Conservation (phyloP, 2,329 filamentous ascomycete species). For the Helotiales sp. region DNA sequence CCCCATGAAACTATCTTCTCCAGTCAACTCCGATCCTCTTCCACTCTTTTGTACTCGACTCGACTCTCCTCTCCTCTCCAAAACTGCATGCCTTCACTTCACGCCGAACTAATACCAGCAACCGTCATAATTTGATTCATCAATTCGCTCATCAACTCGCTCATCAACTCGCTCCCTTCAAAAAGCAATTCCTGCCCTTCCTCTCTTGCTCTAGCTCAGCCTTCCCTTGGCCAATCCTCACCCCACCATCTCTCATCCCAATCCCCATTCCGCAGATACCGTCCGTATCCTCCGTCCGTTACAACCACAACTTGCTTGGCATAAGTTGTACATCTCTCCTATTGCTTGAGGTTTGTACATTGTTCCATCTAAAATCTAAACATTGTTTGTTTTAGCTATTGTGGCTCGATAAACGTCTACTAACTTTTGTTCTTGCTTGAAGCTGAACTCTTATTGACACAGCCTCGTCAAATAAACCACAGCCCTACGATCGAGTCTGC, state of each 20-base stretch:
- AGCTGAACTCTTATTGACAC: neutral
- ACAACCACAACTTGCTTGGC: neutral
- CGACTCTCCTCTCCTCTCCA: neutral
- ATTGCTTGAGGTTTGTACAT: neutral
- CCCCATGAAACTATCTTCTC: neutral
- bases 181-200: neutral
- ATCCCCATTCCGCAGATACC: neutral
- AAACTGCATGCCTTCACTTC: neutral
- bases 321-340: neutral
- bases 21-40: neutral
- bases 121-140: neutral
- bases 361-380: neutral
- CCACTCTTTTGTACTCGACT: neutral
- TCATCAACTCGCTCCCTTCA: neutral
- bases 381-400: neutral
- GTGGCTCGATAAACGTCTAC: neutral
- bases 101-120: neutral
- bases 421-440: neutral
- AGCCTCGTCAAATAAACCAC: neutral
- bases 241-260: neutral
- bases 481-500: constrained; percentile 9
- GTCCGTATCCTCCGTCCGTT: neutral
- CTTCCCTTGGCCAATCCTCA: neutral
- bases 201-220: neutral
- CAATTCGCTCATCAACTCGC: neutral